Conservation (phyloP, 345 rosid genomes). For the Carallia brachiata region DNA sequence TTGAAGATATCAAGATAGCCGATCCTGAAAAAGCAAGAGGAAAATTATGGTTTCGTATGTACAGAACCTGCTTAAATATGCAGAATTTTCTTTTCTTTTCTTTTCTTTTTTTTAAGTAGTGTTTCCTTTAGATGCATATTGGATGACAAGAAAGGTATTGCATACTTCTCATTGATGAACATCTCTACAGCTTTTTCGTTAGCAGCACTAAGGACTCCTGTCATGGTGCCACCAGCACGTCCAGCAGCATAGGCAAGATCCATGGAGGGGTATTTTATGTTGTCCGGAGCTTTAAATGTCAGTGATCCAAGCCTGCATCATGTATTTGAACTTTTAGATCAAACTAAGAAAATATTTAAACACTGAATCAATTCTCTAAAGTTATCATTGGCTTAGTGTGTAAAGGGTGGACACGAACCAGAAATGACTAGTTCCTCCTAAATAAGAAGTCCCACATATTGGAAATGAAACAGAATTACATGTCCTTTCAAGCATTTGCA, state of each 20-base stretch:
- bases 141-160: slow-evolving; percentile 2
- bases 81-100: neutral
- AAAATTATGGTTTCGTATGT: neutral
- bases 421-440: neutral
- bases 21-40: slow-evolving; percentile 50
- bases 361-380: neutral
- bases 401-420: neutral
- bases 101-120: neutral
- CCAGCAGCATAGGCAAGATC: slow-evolving; percentile 95
- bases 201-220: slow-evolving; percentile 99
- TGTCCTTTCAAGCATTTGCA: neutral
- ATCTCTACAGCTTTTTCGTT: slow-evolving; percentile 82
- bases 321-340: slow-evolving; percentile 1
- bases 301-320: slow-evolving; percentile 77
- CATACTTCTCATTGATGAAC: slow-evolving; percentile 83
- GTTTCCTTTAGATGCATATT: neutral
- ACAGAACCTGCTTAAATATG: neutral
- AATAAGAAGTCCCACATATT: neutral
- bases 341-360: neutral
- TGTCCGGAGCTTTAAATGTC: slow-evolving; percentile 85
- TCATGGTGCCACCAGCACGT: slow-evolving; percentile 99
- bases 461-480: neutral
- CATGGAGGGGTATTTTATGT: slow-evolving; percentile 90
- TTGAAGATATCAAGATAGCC: slow-evolving; percentile 86
- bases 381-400: neutral